phyloP scores from a whole-genome alignment of 1,284 basidiomycete species.

The Puccinia novopanici region DNA sequence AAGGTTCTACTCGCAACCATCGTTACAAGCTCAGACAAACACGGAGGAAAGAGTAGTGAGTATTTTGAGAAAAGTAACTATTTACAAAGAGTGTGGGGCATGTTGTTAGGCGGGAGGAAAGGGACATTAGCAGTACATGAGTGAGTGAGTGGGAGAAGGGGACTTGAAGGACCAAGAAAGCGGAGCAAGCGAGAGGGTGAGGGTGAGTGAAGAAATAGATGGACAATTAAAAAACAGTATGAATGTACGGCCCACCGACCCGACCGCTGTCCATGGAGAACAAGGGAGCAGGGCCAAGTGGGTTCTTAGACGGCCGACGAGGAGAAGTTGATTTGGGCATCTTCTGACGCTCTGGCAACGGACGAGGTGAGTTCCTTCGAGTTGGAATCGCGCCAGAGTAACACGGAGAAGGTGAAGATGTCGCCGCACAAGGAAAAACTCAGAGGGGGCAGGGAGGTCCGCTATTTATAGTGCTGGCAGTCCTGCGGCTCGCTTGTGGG shows the following conservation, averaged over 20 bases:
- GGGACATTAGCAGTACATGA: too few species aligned
- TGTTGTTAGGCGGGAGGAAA: too few species aligned
- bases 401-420: slow-evolving; percentile 29
- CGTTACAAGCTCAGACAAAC: too few species aligned
- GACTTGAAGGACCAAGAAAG: too few species aligned
- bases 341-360: slow-evolving; percentile 28
- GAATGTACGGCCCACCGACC: slow-evolving; percentile 38
- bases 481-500: not conserved
- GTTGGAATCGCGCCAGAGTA: slow-evolving; percentile 16
- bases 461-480: not conserved
- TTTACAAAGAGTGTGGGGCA: too few species aligned
- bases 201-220: too few species aligned
- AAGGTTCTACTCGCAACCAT: too few species aligned
- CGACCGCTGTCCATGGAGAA: slow-evolving; percentile 6
- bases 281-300: not conserved
- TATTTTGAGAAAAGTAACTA: too few species aligned
- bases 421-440: slow-evolving; percentile 13
- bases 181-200: too few species aligned
- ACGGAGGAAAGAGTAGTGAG: too few species aligned
- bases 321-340: slow-evolving; percentile 32
- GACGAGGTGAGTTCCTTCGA: not conserved
- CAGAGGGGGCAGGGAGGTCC: not conserved
- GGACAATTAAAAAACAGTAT: too few species aligned
- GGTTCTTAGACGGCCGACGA: slow-evolving; percentile 31
- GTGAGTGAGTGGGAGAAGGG: too few species aligned